Base-by-base conservation (phyloP, 148 eudicot genomes). In the Arbutus unedo region DNA sequence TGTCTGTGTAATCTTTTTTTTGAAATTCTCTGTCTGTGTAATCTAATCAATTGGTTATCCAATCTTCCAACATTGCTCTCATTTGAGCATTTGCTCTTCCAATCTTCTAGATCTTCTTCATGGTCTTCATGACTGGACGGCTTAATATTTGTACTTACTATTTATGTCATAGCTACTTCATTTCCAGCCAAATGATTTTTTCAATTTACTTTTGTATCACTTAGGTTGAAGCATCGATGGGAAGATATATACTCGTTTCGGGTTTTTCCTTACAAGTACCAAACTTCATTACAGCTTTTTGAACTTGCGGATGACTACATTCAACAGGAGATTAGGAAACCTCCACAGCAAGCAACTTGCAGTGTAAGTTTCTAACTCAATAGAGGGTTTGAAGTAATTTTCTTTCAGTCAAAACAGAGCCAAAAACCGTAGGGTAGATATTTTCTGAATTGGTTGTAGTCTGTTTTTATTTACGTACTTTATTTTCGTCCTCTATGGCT, bases 261-360 rank as follows among this genome's bases (percentile, higher is more conserved):
- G 59, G 94, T 90, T 87, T 96, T 94, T 79, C 99, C 99, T 76
- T 80, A 84, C 86, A 94, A 94, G 83, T 87, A 88, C 83, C 97
- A 91, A 86, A 87, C 84, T 82, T 88, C 90, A 51, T 85, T 96
- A 80, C 98, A 94, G 80, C 94, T 94, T 80, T 91, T 86, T 88
- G 98, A 96, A 86, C 93, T 96, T 83, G 82, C 44, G 23, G 99
- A 96, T 85, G 94, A 96, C 79, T 91, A 91, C 88, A 90, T 96
- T 88, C 95, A 96, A 81, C 81, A 93, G 83, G 99, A 92, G 87
- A 96, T 94, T 78, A 89, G 82, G 83, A 94, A 89, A 78, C 89
- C 91, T 64, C 81, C 89, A 6, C 85, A 78, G 79, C 90, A 76
- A 85, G 82, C 80, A 82, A 84, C 84, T 85, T 94, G 98, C 88